Evolutionary conservation across 768 basidiomycete species (phyloP).

Genomic region (Terana coerulea): DNA sequence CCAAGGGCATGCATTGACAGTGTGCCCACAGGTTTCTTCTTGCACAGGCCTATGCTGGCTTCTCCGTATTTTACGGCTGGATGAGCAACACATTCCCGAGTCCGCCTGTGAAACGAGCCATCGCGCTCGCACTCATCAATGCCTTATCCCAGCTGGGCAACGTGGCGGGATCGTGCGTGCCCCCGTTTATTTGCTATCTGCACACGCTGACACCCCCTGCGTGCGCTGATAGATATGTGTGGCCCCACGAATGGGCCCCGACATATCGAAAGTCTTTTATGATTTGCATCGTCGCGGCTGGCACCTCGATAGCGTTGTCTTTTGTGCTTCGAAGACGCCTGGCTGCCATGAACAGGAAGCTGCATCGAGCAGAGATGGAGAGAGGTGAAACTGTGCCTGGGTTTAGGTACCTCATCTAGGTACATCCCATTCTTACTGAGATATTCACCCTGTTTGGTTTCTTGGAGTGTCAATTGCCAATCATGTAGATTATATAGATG

Average conservation of each 20-base stretch:
- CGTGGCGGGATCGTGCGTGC: constrained; percentile 57
- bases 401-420: constrained; percentile 49
- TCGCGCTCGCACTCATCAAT: constrained; percentile 79
- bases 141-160: constrained; percentile 80
- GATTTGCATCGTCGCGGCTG: constrained; percentile 26
- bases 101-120: constrained; percentile 61
- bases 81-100: constrained; percentile 59
- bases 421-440: too few species aligned
- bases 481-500: too few species aligned
- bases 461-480: too few species aligned
- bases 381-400: constrained; percentile 39
- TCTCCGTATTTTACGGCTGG: constrained; percentile 58
- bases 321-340: constrained; percentile 26
- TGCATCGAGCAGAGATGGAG: constrained; percentile 36
- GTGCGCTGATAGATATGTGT: constrained; percentile 46
- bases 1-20: constrained; percentile 2
- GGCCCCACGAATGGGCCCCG: constrained; percentile 68
- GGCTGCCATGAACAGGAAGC: constrained; percentile 17
- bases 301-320: constrained; percentile 28
- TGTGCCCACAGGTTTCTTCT: constrained; percentile 59
- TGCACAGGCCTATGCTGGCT: constrained; percentile 69
- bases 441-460: too few species aligned
- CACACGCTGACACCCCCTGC: too few species aligned
- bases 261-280: constrained; percentile 66
- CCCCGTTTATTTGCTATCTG: too few species aligned